Percentiles rank a stretch among this genome's conserved stretches.
Conservation (phyloP, 139 green algal species). For the Nannochloris sp. region DNA sequence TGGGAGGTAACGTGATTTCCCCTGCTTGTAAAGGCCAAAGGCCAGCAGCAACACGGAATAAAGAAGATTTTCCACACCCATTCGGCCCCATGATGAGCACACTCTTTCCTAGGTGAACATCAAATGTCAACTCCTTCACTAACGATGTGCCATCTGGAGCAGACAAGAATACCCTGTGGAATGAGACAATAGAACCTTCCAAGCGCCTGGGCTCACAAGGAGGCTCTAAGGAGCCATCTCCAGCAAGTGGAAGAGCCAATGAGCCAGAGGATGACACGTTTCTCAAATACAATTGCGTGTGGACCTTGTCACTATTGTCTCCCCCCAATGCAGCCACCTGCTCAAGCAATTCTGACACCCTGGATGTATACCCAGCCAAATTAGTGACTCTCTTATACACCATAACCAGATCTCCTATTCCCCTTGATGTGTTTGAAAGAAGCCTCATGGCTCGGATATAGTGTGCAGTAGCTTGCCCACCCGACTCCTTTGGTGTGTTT, state of each 20-base stretch:
- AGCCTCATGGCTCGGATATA: conserved; percentile 82
- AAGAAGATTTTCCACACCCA: conserved; percentile 73
- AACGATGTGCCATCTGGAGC: conserved; percentile 73
- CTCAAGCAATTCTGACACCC: conserved; percentile 89
- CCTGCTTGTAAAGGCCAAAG: conserved; percentile 77
- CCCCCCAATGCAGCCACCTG: conserved; percentile 51
- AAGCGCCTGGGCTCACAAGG: conserved; percentile 23
- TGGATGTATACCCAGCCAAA: conserved; percentile 76
- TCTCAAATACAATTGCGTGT: conserved; percentile 58
- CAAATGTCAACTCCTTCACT: conserved; percentile 74
- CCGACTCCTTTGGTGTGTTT: not conserved
- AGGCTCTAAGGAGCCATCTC: conserved; percentile 9
- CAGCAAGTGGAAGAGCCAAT: conserved; percentile 14
- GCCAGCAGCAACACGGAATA: conserved; percentile 70
- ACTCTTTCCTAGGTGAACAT: conserved; percentile 47
- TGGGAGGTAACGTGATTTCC: conserved; percentile 34
- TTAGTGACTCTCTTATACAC: conserved; percentile 90
- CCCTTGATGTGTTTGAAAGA: conserved; percentile 74
- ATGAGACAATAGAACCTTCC: conserved; percentile 30
- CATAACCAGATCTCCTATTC: conserved; percentile 88
- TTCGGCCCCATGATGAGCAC: conserved; percentile 88
- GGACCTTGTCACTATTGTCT: conserved; percentile 38
- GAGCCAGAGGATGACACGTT: conserved; percentile 47
- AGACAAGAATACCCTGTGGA: conserved; percentile 69
- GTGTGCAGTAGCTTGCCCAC: conserved; percentile 26